A percentile compares a stretch with the other conserved stretches of the same genome.
Conservation (phyloP, 495 filamentous ascomycete genomes). For the Neurospora discreta region DNA sequence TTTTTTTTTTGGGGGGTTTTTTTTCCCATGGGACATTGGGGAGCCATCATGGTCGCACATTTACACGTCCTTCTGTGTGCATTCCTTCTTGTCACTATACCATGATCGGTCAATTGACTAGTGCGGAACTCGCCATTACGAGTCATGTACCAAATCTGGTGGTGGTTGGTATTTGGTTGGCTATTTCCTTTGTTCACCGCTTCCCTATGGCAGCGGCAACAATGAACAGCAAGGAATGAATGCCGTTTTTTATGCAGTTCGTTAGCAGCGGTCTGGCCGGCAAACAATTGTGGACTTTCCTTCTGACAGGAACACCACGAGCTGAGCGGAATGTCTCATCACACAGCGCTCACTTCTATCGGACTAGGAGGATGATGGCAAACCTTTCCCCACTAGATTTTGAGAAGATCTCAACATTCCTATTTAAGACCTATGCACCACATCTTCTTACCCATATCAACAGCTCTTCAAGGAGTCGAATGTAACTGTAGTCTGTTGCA, state of each 20-base stretch:
- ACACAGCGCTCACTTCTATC: not conserved
- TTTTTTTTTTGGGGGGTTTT: too few relatives aligned
- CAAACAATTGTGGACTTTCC: not conserved
- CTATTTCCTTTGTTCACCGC: not conserved
- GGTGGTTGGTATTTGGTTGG: not conserved
- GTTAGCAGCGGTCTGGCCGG: not conserved
- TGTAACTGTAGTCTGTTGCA: not conserved
- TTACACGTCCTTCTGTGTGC: not conserved
- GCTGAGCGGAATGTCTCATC: not conserved
- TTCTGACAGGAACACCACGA: not conserved
- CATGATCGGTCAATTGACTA: not conserved
- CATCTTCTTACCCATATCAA: not conserved
- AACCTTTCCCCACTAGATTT: not conserved
- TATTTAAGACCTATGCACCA: not conserved
- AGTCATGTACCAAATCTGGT: not conserved
- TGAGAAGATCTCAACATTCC: not conserved
- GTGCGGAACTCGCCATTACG: not conserved
- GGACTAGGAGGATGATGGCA: not conserved
- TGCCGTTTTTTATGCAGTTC: not conserved
- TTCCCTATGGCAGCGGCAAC: not conserved
- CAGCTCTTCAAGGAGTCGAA: not conserved
- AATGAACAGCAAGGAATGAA: not conserved
- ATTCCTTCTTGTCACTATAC: not conserved
- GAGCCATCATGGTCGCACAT: not conserved
- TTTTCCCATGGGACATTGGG: not conserved